Evolutionary conservation across 2,329 filamentous ascomycete species (phyloP), one percentile per base, ranked within the genome.

Genomic region (Penicillium psychrosexuale): DNA sequence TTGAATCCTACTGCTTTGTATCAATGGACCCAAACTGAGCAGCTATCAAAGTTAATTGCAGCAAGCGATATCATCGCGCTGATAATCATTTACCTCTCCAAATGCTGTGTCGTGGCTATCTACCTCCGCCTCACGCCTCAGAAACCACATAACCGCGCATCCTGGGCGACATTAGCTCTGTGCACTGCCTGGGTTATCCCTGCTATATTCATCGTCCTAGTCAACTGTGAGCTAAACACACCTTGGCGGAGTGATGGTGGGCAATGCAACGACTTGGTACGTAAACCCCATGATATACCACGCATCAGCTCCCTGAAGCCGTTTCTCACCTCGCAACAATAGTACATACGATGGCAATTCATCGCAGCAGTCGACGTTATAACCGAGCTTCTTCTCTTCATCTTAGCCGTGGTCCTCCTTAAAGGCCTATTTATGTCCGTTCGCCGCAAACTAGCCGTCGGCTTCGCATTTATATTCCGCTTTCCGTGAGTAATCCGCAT

Each of bases 61-160:
- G 64, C 70, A 38, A 70, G 61, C 51, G 71, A 80, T 55, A 63
- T 78, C n/a, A 66, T 80, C 51, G 76, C 74, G 49, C 59, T 80
- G 39, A 38, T 76, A 31, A 69, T 72, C 1, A 58, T 79, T 19
- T 77, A 74, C 56, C 65, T 78, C 34, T 68, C 63, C 17, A 69
- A 69, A 61, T 68, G 65, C 50, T 68, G 67, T 15, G 75, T 78
- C 36, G 68, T 74, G 6, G 69, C 75, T 15, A 72, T 80, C 11
- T 74, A 78, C 50, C 65, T 77, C 19, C 76, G 77, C 5, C 66
- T 80, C 15, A 77, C 77, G 3, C 76, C 76, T 7, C 70, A 76
- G 28, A 72, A 71, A 47, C 60, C 59, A 5, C 78, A 80, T 60
- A 69, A 69, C 11, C 49, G 67, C 13, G 65, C 69, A 3, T 70